Evolutionary conservation across 495 filamentous ascomycete genomes (phyloP).

Genomic region (Evernia prunastri): DNA sequence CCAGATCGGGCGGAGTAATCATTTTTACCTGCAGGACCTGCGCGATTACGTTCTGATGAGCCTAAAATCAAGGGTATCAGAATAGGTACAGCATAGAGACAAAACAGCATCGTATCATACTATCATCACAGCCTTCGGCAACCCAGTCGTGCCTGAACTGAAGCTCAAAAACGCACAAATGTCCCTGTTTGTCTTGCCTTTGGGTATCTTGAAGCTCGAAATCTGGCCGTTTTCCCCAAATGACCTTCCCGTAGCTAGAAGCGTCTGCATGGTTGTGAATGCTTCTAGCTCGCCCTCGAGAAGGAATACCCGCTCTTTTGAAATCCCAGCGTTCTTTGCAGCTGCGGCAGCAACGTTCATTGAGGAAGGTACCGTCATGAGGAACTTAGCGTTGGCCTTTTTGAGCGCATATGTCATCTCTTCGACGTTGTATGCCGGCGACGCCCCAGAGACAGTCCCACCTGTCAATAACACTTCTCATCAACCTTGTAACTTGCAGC

Average conservation of each 20-base stretch:
- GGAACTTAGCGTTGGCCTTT: constrained; percentile 46
- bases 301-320: constrained; percentile 44
- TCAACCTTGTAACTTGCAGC: background rate
- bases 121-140: constrained; percentile 43
- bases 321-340: constrained; percentile 47
- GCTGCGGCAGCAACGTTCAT: constrained; percentile 47
- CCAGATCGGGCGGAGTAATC: constrained; percentile 41
- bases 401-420: constrained; percentile 57
- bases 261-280: constrained; percentile 44
- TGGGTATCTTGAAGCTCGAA: constrained; percentile 38
- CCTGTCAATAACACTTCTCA: constrained; percentile 22
- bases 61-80: constrained; percentile 33
- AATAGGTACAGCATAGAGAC: background rate
- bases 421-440: constrained; percentile 53
- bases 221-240: constrained; percentile 36
- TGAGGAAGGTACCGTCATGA: constrained; percentile 48
- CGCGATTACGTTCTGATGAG: constrained; percentile 57
- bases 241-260: constrained; percentile 40
- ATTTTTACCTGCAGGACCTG: constrained; percentile 52
- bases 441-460: constrained; percentile 49
- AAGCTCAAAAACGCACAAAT: constrained; percentile 53
- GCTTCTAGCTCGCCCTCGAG: constrained; percentile 47
- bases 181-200: constrained; percentile 47
- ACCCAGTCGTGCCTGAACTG: constrained; percentile 47
- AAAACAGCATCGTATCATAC: background rate